phyloP scores from a whole-genome alignment of 352 stramenopile species.

The Pythium aquatile region DNA sequence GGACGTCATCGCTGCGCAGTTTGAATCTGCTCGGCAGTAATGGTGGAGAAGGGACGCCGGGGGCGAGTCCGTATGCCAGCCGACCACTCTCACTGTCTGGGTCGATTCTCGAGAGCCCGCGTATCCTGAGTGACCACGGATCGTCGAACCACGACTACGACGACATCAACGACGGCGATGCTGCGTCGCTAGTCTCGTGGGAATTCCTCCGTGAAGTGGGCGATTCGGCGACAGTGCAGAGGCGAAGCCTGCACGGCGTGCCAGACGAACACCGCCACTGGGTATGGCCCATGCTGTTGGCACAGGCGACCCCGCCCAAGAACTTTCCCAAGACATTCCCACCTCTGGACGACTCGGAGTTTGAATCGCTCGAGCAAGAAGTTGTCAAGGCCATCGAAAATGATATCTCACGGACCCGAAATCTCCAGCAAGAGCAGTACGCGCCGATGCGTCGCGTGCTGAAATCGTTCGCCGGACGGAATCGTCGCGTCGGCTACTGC shows the following conservation, averaged over 20 bases:
- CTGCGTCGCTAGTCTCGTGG: slow-evolving; percentile 31
- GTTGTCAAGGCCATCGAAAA: slow-evolving; percentile 80
- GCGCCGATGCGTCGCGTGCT: slow-evolving; percentile 66
- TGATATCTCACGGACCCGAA: slow-evolving; percentile 69
- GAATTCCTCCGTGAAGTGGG: slow-evolving; percentile 36
- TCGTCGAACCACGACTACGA: slow-evolving; percentile 27
- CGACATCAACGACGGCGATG: slow-evolving; percentile 15
- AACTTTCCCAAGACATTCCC: slow-evolving; percentile 23
- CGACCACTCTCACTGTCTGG: slow-evolving; percentile 57
- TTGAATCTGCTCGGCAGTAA: slow-evolving; percentile 42
- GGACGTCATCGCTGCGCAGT: slow-evolving; percentile 56
- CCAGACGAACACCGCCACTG: slow-evolving; percentile 64
- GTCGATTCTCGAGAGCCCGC: slow-evolving; percentile 49
- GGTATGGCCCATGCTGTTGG: slow-evolving; percentile 74
- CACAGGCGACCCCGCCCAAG: slow-evolving; percentile 31
- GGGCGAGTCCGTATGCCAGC: slow-evolving; percentile 32
- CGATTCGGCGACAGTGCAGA: slow-evolving; percentile 32
- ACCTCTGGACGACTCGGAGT: slow-evolving; percentile 19
- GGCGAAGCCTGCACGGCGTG: slow-evolving; percentile 50
- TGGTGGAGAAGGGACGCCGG: slow-evolving; percentile 27
- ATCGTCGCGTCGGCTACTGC: slow-evolving; percentile 78
- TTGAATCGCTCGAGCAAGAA: slow-evolving; percentile 51
- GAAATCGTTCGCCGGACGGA: slow-evolving; percentile 68
- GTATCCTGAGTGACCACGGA: slow-evolving; percentile 33
- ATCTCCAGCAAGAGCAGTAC: slow-evolving; percentile 51